phyloP scores from a whole-genome alignment of 2,329 filamentous ascomycete species.

The Eutypella sp. region DNA sequence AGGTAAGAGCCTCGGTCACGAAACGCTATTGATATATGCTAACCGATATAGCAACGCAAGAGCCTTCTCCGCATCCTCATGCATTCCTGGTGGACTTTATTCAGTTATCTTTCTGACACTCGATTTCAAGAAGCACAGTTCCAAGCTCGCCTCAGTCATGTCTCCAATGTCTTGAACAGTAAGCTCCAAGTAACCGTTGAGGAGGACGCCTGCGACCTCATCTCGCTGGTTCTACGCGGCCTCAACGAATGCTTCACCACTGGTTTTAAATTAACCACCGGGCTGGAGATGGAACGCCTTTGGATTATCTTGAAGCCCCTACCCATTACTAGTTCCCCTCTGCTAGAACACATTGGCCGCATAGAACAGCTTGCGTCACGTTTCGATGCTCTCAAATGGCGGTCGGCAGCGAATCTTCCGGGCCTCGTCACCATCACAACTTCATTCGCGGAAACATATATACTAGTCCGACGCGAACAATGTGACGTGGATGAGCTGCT shows the following conservation, averaged over 20 bases:
- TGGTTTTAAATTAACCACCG: slow-evolving; percentile 68
- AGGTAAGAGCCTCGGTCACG: slow-evolving; percentile 16
- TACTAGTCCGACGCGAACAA: slow-evolving; percentile 44
- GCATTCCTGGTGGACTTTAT: slow-evolving; percentile 52
- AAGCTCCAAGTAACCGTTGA: slow-evolving; percentile 22
- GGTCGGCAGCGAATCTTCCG: slow-evolving; percentile 43
- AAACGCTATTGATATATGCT: slow-evolving; percentile 2
- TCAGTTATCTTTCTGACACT: slow-evolving; percentile 37
- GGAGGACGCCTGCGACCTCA: slow-evolving; percentile 31
- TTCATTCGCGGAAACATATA: slow-evolving; percentile 52
- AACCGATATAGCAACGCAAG: slow-evolving; percentile 24
- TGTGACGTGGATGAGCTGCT: slow-evolving; percentile 43
- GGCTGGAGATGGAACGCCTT: slow-evolving; percentile 72
- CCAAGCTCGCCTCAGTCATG: slow-evolving; percentile 56
- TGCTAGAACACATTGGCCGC: slow-evolving; percentile 42
- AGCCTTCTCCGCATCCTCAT: slow-evolving; percentile 35
- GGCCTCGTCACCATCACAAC: slow-evolving; percentile 50
- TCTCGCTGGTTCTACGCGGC: slow-evolving; percentile 33
- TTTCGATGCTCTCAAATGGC: slow-evolving; percentile 60
- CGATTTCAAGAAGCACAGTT: slow-evolving; percentile 59
- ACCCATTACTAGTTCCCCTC: slow-evolving; percentile 42
- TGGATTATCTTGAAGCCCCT: slow-evolving; percentile 69
- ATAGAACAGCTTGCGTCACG: slow-evolving; percentile 52
- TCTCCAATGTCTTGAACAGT: slow-evolving; percentile 37
- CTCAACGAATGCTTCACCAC: slow-evolving; percentile 57